Evolutionary conservation across 352 stramenopile genomes (phyloP).

Genomic region (Phytophthora parvispora): DNA sequence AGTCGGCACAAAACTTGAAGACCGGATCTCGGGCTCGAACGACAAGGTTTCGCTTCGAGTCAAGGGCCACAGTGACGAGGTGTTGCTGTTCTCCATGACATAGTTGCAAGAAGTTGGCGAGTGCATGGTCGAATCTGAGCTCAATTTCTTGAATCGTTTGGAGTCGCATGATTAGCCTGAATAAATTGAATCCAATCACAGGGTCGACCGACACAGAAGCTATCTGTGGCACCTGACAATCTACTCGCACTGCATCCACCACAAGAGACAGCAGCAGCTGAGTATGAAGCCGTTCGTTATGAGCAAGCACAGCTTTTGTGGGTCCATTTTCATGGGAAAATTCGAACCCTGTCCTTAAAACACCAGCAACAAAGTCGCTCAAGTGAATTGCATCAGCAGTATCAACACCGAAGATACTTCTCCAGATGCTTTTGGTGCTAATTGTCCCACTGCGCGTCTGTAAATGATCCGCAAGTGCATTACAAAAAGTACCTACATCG

Average conservation of each 20-base stretch:
- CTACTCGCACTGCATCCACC: conserved; percentile 52
- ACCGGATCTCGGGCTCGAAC: conserved; percentile 62
- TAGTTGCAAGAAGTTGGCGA: conserved; percentile 47
- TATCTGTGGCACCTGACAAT: conserved; percentile 15
- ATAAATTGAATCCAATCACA: conserved; percentile 50
- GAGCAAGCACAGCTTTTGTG: background rate
- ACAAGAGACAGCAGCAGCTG: conserved; percentile 53
- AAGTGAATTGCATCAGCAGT: conserved; percentile 44
- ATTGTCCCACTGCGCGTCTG: conserved; percentile 40
- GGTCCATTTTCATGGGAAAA: background rate
- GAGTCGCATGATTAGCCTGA: conserved; percentile 53
- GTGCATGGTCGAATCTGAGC: conserved; percentile 51
- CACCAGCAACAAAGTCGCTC: conserved; percentile 50
- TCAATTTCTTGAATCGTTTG: conserved; percentile 64
- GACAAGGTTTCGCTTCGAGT: conserved; percentile 34
- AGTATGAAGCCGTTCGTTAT: conserved; percentile 32
- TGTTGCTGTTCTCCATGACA: conserved; percentile 56
- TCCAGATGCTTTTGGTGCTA: conserved; percentile 56
- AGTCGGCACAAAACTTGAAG: conserved; percentile 67
- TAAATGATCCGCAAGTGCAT: conserved; percentile 41
- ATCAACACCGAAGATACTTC: conserved; percentile 48
- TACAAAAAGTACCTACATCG: conserved; percentile 37
- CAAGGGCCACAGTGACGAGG: conserved; percentile 51
- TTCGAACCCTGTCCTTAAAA: conserved; percentile 52
- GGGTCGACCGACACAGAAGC: background rate